Conservation (phyloP, 1,284 basidiomycete species). For the Cerrena zonata region DNA sequence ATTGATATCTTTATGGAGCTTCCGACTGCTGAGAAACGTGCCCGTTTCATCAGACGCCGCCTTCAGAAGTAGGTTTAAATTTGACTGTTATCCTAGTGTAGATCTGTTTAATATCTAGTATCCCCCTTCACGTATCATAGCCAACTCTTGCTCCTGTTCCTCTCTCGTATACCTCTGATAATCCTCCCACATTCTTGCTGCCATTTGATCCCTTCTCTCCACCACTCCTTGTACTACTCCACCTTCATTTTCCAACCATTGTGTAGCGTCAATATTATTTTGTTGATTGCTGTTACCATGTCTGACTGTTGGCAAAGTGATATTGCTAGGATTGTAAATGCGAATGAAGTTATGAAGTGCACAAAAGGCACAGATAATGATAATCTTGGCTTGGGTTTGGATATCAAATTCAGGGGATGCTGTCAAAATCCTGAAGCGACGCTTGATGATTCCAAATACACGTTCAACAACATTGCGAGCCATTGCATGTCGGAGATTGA, state of each 20-base stretch:
- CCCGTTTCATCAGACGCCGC: not conserved
- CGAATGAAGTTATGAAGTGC: constrained; percentile 23
- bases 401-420: constrained; percentile 15
- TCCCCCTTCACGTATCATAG: too few species aligned
- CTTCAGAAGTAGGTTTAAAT: constrained; percentile 12
- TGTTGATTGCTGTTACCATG: too few species aligned
- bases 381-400: constrained; percentile 17
- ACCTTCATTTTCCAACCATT: constrained; percentile 6
- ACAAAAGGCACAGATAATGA: constrained; percentile 15
- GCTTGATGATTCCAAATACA: constrained; percentile 39
- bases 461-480: constrained; percentile 35
- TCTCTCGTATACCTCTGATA: too few species aligned
- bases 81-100: too few species aligned
- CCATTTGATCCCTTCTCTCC: constrained; percentile 23
- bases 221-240: constrained; percentile 16
- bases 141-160: too few species aligned
- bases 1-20: too few species aligned
- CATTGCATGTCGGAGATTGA: constrained; percentile 36
- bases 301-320: constrained; percentile 8
- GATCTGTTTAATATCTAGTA: too few species aligned
- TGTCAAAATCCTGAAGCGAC: constrained; percentile 9
- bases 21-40: too few species aligned
- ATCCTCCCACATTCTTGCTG: constrained; percentile 27
- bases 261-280: not conserved
- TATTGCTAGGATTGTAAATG: constrained; percentile 16